Evolutionary conservation across 2,329 filamentous ascomycete genomes (phyloP).

Genomic region (Aspergillus vadensis): DNA sequence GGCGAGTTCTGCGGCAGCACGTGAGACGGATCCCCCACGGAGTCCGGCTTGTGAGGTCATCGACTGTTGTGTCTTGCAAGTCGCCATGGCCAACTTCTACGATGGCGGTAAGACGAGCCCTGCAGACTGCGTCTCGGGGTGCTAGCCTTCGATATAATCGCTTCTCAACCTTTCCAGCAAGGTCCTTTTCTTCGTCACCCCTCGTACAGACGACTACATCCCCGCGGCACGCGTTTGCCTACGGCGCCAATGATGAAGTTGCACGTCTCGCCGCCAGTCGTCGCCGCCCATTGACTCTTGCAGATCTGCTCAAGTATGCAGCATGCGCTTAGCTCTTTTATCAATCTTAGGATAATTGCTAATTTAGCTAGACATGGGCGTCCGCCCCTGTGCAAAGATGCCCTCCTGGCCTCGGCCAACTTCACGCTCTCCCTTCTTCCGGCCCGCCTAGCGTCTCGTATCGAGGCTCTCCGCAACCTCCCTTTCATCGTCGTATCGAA

Average conservation of each 20-base stretch:
- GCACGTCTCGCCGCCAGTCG: constrained; percentile 73
- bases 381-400: constrained; percentile 77
- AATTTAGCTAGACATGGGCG: constrained; percentile 64
- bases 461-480: constrained; percentile 87
- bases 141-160: constrained; percentile 6
- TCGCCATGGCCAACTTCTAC: constrained; percentile 24
- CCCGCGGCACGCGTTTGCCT: constrained; percentile 50
- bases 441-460: constrained; percentile 87
- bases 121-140: constrained; percentile 16
- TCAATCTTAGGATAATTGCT: background rate
- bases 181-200: constrained; percentile 22
- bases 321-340: background rate
- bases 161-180: background rate
- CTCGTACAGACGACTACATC: constrained; percentile 40
- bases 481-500: constrained; percentile 99
- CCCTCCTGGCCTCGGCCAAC: constrained; percentile 86
- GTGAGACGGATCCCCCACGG: background rate
- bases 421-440: constrained; percentile 93
- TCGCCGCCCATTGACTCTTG: constrained; percentile 78
- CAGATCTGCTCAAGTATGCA: constrained; percentile 74
- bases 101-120: constrained; percentile 25
- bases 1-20: background rate
- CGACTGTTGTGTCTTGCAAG: background rate
- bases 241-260: constrained; percentile 73
- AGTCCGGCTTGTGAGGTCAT: constrained; percentile 9